Base-by-base conservation (phyloP, 805 yeast genomes). In the Pichia membranifaciens region DNA sequence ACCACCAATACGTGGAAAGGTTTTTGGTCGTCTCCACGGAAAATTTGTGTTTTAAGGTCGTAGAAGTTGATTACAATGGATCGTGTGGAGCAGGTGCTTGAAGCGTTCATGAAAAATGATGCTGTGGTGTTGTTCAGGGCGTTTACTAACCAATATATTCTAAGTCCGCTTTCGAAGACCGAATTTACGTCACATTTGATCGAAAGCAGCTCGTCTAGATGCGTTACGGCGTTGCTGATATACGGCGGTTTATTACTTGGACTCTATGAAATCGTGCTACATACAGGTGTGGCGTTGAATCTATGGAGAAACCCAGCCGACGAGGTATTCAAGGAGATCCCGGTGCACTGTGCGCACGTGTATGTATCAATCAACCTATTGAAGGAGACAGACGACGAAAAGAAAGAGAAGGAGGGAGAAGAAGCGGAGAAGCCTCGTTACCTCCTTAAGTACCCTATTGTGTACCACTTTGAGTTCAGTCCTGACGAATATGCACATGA, bases 401-500 rank as follows among this genome's bases (percentile, higher is more conserved):
- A 54, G 4, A 48, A 52, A 4, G 25, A 25, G 9, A 18, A 41
- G 5, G 43, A 41, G 4, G 15, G 51, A 3, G 25, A 23, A 9
- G 20, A 42, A 5, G 41, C 41, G 3, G 21, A 34, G 43, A 53
- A 41, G 15, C 40, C 32, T n/a, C 43, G 36, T 3, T 21, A 45
- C 1, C 29, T 63, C 47, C 50, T 68, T 18, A 45, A 55, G 4
- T 62, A 58, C 21, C 74, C 78, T 2, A 52, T 84, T 29, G 69
- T 68, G 22, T 86, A 81, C 59, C 85, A 84, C 61, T 73, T 84
- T 54, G 95, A 86, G 59, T 87, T 87, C 63, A 78, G 86, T 28
- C 93, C 95, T 0, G 90, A 83, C 55, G 95, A 87, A 56, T 86
- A 79, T 59, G 79, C 78, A 51, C 77, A 85, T 48, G 83, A 81